Percentiles rank a stretch among this genome's conserved stretches.
These are phyloP conservation scores for Hyphodiscus hymeniophilus DNA, from an alignment of 495 filamentous ascomycete genomes.

Conservation along the genomic window DNA sequence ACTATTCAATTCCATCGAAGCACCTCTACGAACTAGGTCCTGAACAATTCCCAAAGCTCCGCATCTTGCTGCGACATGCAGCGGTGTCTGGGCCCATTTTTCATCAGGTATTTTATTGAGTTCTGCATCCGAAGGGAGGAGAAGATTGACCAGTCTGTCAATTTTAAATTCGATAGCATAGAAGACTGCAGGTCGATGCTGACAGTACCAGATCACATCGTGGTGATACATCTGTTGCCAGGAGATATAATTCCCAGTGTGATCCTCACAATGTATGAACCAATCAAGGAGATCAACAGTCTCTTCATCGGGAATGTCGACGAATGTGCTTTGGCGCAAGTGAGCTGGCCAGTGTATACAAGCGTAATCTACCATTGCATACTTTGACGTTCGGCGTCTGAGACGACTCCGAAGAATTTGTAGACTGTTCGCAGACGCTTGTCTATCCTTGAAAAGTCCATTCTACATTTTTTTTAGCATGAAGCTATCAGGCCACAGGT, in stretches of 20 bases:
- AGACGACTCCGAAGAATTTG: not conserved
- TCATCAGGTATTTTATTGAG: slow-evolving; percentile 13
- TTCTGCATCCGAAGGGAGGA: slow-evolving; percentile 13
- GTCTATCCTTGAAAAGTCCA: not conserved
- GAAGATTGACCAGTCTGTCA: slow-evolving; percentile 4
- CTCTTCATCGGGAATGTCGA: not conserved
- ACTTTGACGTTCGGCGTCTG: not conserved
- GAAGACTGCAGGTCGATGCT: not conserved
- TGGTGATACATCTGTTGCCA: slow-evolving; percentile 13
- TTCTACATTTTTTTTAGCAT: not conserved
- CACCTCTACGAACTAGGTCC: slow-evolving; percentile 14
- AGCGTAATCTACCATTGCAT: slow-evolving; percentile 4
- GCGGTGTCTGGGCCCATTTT: not conserved
- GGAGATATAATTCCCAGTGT: slow-evolving; percentile 1
- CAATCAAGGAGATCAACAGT: slow-evolving; percentile 1
- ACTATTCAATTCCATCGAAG: slow-evolving; percentile 8
- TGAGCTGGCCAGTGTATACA: slow-evolving; percentile 3
- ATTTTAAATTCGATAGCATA: slow-evolving; percentile 5
- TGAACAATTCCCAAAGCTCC: slow-evolving; percentile 3
- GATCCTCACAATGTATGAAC: not conserved
- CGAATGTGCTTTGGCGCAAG: too few relatives aligned
- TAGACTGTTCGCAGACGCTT: not conserved
- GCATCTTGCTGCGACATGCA: slow-evolving; percentile 16
- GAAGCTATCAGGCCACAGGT: too few relatives aligned
- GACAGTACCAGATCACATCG: slow-evolving; percentile 3